Percentiles rank a stretch among this genome's conserved stretches.
phyloP scores from a whole-genome alignment of 2,329 filamentous ascomycete genomes.

The Pseudocercospora fijiensis region DNA sequence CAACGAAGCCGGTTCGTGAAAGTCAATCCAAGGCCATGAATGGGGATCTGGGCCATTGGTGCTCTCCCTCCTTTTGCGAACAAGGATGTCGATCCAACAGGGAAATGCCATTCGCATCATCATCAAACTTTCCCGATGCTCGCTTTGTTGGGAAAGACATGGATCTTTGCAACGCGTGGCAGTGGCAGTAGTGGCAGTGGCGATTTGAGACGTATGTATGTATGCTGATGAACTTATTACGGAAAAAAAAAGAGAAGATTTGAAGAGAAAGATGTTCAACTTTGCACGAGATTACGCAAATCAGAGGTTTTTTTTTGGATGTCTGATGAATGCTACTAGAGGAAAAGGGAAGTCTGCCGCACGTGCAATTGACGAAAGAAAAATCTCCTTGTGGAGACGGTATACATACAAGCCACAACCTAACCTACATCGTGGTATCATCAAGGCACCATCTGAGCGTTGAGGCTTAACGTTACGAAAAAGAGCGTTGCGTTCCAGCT shows the following conservation, averaged over 20 bases:
- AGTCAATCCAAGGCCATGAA: not conserved
- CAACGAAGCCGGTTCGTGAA: not conserved
- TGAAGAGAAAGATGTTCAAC: not conserved
- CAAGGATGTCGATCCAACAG: not conserved
- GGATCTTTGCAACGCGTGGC: constrained; percentile 1
- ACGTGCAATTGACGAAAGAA: not conserved
- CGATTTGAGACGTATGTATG: not conserved
- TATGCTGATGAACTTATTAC: too few species aligned
- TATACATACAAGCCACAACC: constrained; percentile 11
- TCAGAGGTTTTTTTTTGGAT: not conserved
- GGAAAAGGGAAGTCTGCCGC: not conserved
- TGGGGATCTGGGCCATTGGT: too few species aligned
- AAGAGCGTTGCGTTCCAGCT: constrained; percentile 2
- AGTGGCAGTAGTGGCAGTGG: too few species aligned
- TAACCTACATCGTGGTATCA: not conserved
- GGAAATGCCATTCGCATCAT: constrained; percentile 4
- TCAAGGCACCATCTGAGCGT: not conserved
- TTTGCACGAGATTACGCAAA: not conserved
- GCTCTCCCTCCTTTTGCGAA: not conserved
- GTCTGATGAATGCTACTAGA: not conserved
- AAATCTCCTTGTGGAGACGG: not conserved
- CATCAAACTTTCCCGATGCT: constrained; percentile 8
- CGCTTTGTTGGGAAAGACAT: constrained; percentile 1
- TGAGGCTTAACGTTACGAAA: not conserved
- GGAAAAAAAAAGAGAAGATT: too few species aligned